phyloP scores from a whole-genome alignment of 2,329 filamentous ascomycete genomes.

The Nigrospora sphaerica region DNA sequence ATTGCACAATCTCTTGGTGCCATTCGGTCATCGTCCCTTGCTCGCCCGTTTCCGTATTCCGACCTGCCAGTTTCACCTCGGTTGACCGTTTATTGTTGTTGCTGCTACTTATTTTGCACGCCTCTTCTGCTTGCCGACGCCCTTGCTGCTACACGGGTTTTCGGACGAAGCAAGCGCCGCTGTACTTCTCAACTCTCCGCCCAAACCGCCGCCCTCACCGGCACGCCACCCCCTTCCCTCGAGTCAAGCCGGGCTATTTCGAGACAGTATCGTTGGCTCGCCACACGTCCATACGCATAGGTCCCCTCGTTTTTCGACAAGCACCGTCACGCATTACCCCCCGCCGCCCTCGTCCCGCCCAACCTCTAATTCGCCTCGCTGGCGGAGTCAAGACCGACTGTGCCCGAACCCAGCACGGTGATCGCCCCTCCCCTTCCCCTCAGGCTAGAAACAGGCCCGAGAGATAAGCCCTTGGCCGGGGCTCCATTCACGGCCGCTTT shows the following conservation, averaged over 20 bases:
- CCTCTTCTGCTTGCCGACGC: background rate
- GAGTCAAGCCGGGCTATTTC: too few relatives aligned
- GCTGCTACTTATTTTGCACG: background rate
- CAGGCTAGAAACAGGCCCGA: too few relatives aligned
- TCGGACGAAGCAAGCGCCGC: too few relatives aligned
- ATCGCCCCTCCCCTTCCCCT: background rate
- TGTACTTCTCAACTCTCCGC: too few relatives aligned
- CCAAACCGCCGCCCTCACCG: too few relatives aligned
- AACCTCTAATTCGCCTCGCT: background rate
- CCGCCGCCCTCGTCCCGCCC: too few relatives aligned
- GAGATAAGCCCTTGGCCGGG: too few relatives aligned
- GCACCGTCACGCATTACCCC: too few relatives aligned
- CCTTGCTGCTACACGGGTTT: background rate
- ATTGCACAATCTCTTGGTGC: background rate
- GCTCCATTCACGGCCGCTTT: slow-evolving; percentile 1
- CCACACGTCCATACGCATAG: too few relatives aligned
- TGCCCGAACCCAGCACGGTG: background rate
- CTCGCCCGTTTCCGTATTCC: background rate
- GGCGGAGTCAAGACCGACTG: background rate
- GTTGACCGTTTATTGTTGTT: background rate
- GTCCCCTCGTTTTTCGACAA: too few relatives aligned
- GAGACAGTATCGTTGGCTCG: too few relatives aligned
- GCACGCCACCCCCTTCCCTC: too few relatives aligned
- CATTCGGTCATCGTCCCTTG: background rate
- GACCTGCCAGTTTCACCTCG: background rate